These are phyloP conservation scores for Puccinia polysora DNA, from an alignment of 1,284 basidiomycete species.

Conservation along the genomic window DNA sequence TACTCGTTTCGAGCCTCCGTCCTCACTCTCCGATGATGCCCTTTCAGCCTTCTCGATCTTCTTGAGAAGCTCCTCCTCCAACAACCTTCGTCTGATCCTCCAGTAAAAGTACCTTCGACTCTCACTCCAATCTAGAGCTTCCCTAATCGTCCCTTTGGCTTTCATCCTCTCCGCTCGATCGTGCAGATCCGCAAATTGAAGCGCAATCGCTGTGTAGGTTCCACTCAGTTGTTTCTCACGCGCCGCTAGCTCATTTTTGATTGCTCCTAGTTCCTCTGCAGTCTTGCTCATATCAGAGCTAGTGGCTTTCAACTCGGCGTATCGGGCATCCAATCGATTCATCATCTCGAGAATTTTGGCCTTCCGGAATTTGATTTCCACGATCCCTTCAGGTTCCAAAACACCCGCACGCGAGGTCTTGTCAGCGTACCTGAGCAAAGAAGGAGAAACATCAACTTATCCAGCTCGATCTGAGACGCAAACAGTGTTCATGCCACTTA, in stretches of 20 bases:
- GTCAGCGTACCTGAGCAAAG: conserved; percentile 61
- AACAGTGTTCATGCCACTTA: conserved; percentile 55
- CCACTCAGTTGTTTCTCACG: conserved; percentile 80
- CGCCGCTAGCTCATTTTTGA: conserved; percentile 62
- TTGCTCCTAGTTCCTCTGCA: conserved; percentile 59
- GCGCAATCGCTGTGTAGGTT: conserved; percentile 86
- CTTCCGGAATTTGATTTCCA: conserved; percentile 72
- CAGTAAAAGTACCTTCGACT: conserved; percentile 87
- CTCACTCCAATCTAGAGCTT: conserved; percentile 58
- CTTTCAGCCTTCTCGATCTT: conserved; percentile 10
- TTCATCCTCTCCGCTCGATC: conserved; percentile 90
- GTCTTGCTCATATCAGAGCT: conserved; percentile 70
- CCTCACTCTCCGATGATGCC: neutral
- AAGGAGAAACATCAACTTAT: neutral
- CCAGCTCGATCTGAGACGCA: neutral
- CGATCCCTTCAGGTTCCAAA: conserved; percentile 92
- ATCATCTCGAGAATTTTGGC: conserved; percentile 86
- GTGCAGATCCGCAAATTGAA: conserved; percentile 94
- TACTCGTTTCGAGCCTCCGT: conserved; percentile 9
- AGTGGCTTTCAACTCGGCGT: conserved; percentile 72
- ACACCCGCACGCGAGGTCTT: conserved; percentile 93
- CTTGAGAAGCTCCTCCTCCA: conserved; percentile 46
- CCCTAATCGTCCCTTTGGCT: conserved; percentile 81
- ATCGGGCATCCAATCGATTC: conserved; percentile 84
- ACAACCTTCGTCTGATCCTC: conserved; percentile 67